These are phyloP conservation scores for Clonostachys byssicola DNA, from an alignment of 2,329 filamentous ascomycete genomes.

Conservation along the genomic window DNA sequence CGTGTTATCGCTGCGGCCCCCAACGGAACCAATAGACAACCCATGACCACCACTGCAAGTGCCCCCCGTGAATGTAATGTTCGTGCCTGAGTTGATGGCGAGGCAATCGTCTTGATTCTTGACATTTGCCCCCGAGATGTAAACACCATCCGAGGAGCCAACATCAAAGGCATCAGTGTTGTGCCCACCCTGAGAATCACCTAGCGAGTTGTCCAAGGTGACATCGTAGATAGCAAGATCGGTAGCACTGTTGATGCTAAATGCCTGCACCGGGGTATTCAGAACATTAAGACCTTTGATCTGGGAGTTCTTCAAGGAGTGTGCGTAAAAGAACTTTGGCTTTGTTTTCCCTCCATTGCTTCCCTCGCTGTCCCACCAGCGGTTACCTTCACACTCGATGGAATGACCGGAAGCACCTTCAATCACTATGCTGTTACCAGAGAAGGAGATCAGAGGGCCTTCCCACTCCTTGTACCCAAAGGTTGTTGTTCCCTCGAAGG, in stretches of 20 bases:
- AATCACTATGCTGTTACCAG: slow-evolving; percentile 48
- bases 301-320: slow-evolving; percentile 26
- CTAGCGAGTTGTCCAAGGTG: slow-evolving; percentile 30
- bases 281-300: slow-evolving; percentile 30
- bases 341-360: slow-evolving; percentile 57
- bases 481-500: slow-evolving; percentile 57
- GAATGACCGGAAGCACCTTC: slow-evolving; percentile 36
- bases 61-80: slow-evolving; percentile 39
- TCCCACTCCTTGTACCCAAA: slow-evolving; percentile 61
- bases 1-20: slow-evolving; percentile 43
- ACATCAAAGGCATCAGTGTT: slow-evolving; percentile 61
- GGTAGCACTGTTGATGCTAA: slow-evolving; percentile 29
- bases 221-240: slow-evolving; percentile 25
- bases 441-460: slow-evolving; percentile 56
- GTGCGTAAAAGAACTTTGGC: slow-evolving; percentile 55
- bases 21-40: slow-evolving; percentile 37
- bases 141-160: slow-evolving; percentile 40
- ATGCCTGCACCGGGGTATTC: slow-evolving; percentile 35
- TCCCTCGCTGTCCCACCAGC: slow-evolving; percentile 61
- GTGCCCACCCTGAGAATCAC: slow-evolving; percentile 27
- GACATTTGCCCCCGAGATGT: slow-evolving; percentile 47
- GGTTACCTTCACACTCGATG: slow-evolving; percentile 43
- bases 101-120: slow-evolving; percentile 61
- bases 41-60: slow-evolving; percentile 39
- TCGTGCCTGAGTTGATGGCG: slow-evolving; percentile 48